Base-by-base conservation (phyloP, 352 stramenopile genomes). In the Pythium scleroteichum region DNA sequence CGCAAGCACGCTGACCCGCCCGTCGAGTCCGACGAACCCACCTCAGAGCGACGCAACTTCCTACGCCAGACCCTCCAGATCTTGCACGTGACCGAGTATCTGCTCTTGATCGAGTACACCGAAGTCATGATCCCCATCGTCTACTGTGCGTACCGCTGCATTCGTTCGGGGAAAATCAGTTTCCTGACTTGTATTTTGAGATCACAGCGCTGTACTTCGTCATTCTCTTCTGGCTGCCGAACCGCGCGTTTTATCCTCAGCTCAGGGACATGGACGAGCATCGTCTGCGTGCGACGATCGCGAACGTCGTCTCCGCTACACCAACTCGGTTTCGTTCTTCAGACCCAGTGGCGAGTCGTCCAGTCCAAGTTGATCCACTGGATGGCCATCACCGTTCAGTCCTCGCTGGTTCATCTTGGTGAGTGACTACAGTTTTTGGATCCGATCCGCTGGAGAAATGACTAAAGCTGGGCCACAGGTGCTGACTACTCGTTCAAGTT, bases 81-180 rank as follows among this genome's bases (percentile, higher is more conserved):
- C 13, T 24, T 79, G 33, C 69, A 71, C 51, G 42, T 74, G 26
- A 71, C 48, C 6, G 69, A 79, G 45, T 77, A 75, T 39, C n/a
- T 75, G 8, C 33, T 73, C 13, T 46, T 77, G 3, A 58, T 68
- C 22, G 57, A 77, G 33, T 76, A 68, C 24, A 61, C 70, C 19
- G 69, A 79, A 63, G 59, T 79, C 9, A 27, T 77, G 16, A 58
- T 73, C 2, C 65, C 65, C 8, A 14, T 71, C 9, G 24, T 75
- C 14, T 75, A 79, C 46, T 54, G 69, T 81, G 24, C 52, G 55
- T 24, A 24, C 14, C 13, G 4, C 20, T 13, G 41, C 16, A 2
- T 6, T 9, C 39, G 8, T 48, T 24, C 14, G 16, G n/a, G 14
- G 16, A 24, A 35, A n/a, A n/a, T n/a, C n/a, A n/a, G n/a, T n/a